Percentiles rank a stretch among this genome's conserved stretches.
These are phyloP conservation scores for Diphasiastrum complanatum DNA, from an alignment of 83 land plant genomes.

Conservation along the genomic window DNA sequence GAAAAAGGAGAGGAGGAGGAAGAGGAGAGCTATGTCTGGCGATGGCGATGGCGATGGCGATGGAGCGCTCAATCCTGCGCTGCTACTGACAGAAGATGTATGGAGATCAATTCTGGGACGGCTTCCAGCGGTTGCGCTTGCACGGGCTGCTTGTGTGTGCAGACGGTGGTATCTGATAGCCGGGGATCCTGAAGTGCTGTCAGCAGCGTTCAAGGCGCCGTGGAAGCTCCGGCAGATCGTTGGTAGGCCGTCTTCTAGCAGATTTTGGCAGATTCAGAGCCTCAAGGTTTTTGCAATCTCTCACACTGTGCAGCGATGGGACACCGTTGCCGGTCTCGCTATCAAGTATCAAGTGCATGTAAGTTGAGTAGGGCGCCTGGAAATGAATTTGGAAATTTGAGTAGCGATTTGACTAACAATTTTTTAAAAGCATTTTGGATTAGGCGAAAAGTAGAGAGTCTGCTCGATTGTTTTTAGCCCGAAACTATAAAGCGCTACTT, in stretches of 20 bases:
- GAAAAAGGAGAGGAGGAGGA: neutral
- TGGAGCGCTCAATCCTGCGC: no score
- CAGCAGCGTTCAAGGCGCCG: slow-evolving; percentile 49
- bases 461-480: no score
- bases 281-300: slow-evolving; percentile 74
- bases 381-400: no score
- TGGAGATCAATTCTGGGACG: slow-evolving; percentile 53
- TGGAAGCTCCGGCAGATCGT: slow-evolving; percentile 65
- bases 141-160: slow-evolving; percentile 82
- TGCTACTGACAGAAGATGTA: slow-evolving; percentile 39
- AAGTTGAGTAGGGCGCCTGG: no score
- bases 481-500: no score
- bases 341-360: slow-evolving; percentile 89
- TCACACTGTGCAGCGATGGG: slow-evolving; percentile 56
- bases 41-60: neutral
- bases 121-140: slow-evolving; percentile 50
- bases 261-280: slow-evolving; percentile 63
- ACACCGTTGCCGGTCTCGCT: slow-evolving; percentile 72
- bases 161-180: slow-evolving; percentile 64
- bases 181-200: slow-evolving; percentile 44
- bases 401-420: no score
- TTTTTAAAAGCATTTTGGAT: no score
- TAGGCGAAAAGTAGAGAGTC: no score
- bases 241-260: slow-evolving; percentile 61
- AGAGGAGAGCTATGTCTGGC: neutral